Evolutionary conservation across 1,139 yeast species (phyloP), one percentile per base, ranked within the genome.

Genomic region (Wickerhamomyces sp.): DNA sequence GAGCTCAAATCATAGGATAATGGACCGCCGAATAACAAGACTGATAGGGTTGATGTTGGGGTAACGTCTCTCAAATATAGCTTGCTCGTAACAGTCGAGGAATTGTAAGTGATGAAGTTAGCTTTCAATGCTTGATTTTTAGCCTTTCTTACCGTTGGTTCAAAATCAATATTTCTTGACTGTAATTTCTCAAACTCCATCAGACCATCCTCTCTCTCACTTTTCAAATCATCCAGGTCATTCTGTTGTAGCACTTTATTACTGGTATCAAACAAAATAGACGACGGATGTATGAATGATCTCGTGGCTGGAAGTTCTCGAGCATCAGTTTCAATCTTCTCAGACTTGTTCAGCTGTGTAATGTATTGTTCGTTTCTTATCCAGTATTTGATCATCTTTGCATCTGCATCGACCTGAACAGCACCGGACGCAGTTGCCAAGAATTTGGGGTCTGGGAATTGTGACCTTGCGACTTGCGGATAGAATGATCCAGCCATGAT

Each of bases 251-350:
- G 16, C 23, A 42, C 51, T 14, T 39, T 41, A 5, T 49, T 48
- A 31, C 58, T 60, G 6, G 59, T 59, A 6, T 68, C 68, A 52
- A 86, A 85, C 29, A 84, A 50, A 3, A 81, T 68, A 0, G 95
- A 86, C 0, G 91, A 78, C 1, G 96, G 96, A 53, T 88, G 96
- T 13, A 86, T 59, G 45, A 85, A 88, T 0, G 87, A 86, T 34
- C 95, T 62, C 0, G 71, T 64, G 0, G 83, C 75, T 1, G 87
- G 86, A 4, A 70, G 49, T 2, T 50, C 40, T 5, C 45, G 44
- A 18, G 40, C 39, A 1, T 30, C 23, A 8, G 38, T 30, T 47
- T 38, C 41, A 1, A 40, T 16, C 8, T 45, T 33, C 0, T 42
- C 37, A 2, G 35, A 33, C 5, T 42, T 37, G 25, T 44, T 38